Evolutionary conservation across 2,329 filamentous ascomycete genomes (phyloP).

Genomic region (Podosphaera fusca): DNA sequence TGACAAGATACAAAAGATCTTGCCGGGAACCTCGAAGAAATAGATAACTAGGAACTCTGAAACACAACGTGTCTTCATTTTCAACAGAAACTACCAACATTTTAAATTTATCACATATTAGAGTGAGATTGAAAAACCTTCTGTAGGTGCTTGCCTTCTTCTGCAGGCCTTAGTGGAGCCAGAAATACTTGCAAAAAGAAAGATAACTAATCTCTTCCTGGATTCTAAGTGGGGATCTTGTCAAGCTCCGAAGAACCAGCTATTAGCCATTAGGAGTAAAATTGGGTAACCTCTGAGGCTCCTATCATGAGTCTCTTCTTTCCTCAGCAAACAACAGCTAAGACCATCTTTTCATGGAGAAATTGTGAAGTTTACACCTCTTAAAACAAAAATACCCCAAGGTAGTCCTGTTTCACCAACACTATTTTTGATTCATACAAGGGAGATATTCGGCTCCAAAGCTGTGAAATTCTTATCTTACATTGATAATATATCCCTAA

Average conservation of each 20-base stretch:
- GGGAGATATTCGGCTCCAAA: neutral
- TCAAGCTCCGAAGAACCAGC: neutral
- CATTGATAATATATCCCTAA: conserved; percentile 1
- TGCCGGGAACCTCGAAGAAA: too few species aligned
- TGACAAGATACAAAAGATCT: too few species aligned
- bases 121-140: neutral
- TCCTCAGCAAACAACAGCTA: neutral
- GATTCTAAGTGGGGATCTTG: neutral
- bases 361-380: neutral
- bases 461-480: neutral
- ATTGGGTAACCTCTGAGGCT: neutral
- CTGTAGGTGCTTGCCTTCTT: neutral
- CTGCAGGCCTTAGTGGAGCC: neutral
- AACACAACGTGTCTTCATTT: too few species aligned
- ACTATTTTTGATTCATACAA: neutral
- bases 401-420: neutral
- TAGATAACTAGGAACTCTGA: too few species aligned
- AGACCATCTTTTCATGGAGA: neutral
- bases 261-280: neutral
- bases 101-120: neutral
- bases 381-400: neutral
- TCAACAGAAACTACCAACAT: neutral
- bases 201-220: neutral
- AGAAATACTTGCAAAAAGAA: neutral
- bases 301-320: neutral